These are phyloP conservation scores for Patellaria atrata DNA, from an alignment of 495 filamentous ascomycete species.

Conservation along the genomic window DNA sequence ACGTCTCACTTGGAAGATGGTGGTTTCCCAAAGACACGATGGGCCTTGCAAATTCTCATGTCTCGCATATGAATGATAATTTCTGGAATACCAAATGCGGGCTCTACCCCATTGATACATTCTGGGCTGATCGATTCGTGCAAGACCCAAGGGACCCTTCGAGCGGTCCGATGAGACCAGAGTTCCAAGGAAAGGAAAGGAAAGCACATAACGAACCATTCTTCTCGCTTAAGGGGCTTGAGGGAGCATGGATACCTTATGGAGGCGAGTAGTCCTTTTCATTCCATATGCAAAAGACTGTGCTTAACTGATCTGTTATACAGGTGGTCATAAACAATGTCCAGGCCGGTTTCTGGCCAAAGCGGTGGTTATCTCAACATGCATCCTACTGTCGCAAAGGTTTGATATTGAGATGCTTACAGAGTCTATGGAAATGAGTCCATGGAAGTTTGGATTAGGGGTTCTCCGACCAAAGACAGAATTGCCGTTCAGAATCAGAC, in stretches of 20 bases:
- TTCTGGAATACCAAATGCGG: constrained; percentile 14
- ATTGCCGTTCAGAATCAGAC: constrained; percentile 1
- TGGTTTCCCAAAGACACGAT: no score
- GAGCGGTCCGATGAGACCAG: constrained; percentile 22
- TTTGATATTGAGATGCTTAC: constrained; percentile 4
- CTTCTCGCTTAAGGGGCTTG: constrained; percentile 5
- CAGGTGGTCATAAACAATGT: constrained; percentile 5
- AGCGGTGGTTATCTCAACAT: constrained; percentile 1
- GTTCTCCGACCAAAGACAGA: background rate
- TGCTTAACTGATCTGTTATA: background rate
- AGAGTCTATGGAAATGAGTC: constrained; percentile 1
- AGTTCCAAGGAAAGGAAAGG: background rate
- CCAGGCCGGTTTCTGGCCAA: constrained; percentile 7
- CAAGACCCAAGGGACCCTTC: constrained; percentile 24
- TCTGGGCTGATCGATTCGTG: constrained; percentile 31
- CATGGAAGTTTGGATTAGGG: no score
- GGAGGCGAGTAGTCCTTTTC: constrained; percentile 1
- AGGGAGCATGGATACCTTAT: constrained; percentile 7
- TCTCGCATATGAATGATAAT: constrained; percentile 11
- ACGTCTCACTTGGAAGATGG: constrained; percentile 4
- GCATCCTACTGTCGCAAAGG: constrained; percentile 1
- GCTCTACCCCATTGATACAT: constrained; percentile 23
- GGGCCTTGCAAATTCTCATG: constrained; percentile 4
- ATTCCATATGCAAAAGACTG: background rate
- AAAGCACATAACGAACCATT: background rate